phyloP scores from a whole-genome alignment of 345 rosid genomes.

The Citrus glauca region DNA sequence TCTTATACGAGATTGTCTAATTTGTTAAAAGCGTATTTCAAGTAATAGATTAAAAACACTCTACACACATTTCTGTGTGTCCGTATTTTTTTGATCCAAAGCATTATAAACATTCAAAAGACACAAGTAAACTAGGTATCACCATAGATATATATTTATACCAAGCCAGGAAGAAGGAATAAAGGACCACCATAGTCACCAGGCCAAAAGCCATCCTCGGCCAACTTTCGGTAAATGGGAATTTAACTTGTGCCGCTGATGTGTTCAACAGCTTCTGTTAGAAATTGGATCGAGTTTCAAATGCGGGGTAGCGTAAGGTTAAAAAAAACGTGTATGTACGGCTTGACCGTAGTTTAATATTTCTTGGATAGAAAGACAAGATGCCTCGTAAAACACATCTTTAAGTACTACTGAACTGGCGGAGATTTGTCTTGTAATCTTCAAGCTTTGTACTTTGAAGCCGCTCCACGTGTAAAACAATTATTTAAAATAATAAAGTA shows the following conservation, averaged over 20 bases:
- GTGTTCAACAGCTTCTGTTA: neutral
- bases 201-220: slow-evolving; percentile 76
- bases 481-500: no score
- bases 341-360: neutral
- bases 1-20: no score
- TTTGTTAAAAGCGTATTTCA: no score
- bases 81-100: no score
- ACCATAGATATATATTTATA: neutral
- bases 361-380: neutral
- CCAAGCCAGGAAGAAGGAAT: slow-evolving; percentile 69
- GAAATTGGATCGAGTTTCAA: no score
- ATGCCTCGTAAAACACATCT: neutral
- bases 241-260: neutral
- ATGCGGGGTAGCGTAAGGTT: no score
- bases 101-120: neutral
- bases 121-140: no score
- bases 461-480: no score
- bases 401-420: neutral
- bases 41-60: no score
- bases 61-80: no score
- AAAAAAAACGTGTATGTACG: neutral
- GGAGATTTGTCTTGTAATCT: neutral
- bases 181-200: slow-evolving; percentile 82
- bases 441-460: no score
- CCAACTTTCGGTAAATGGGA: neutral